These are phyloP conservation scores for Noccaea bulbosa DNA, from an alignment of 345 rosid species.

Conservation along the genomic window DNA sequence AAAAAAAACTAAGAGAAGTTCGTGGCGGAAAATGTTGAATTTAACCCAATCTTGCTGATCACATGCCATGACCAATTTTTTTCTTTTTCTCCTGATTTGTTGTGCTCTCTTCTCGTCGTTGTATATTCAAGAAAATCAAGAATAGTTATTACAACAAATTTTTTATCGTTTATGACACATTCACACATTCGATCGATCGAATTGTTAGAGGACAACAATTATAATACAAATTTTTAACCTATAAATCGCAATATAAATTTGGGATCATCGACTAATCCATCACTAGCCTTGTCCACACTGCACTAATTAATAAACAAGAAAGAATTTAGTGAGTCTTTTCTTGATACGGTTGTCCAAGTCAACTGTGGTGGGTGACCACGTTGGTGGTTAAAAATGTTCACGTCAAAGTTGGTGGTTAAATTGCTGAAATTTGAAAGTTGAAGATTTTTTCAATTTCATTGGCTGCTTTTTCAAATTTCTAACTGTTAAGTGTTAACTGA, in stretches of 20 bases:
- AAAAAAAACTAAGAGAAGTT: background rate
- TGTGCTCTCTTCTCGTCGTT: background rate
- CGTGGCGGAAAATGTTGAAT: slow-evolving; percentile 2
- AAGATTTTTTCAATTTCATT: no score
- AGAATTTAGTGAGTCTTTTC: background rate
- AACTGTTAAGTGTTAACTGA: no score
- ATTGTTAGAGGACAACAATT: background rate
- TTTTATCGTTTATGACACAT: background rate
- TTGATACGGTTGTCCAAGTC: slow-evolving; percentile 26
- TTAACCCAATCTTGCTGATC: slow-evolving; percentile 3
- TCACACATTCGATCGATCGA: background rate
- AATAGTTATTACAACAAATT: background rate
- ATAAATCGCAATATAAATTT: background rate
- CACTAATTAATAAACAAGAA: background rate
- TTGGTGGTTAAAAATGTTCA: no score
- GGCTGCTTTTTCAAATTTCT: no score
- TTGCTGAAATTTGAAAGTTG: no score
- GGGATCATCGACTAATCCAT: background rate
- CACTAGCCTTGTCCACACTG: background rate
- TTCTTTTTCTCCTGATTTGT: background rate
- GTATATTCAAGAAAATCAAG: background rate
- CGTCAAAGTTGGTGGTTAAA: no score
- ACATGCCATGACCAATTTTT: background rate
- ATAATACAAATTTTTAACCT: background rate
- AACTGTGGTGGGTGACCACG: slow-evolving; percentile 13